Evolutionary conservation across 257 asterid species (phyloP), one percentile per base, ranked within the genome.

Genomic region (Fraxinus quadrangulata): DNA sequence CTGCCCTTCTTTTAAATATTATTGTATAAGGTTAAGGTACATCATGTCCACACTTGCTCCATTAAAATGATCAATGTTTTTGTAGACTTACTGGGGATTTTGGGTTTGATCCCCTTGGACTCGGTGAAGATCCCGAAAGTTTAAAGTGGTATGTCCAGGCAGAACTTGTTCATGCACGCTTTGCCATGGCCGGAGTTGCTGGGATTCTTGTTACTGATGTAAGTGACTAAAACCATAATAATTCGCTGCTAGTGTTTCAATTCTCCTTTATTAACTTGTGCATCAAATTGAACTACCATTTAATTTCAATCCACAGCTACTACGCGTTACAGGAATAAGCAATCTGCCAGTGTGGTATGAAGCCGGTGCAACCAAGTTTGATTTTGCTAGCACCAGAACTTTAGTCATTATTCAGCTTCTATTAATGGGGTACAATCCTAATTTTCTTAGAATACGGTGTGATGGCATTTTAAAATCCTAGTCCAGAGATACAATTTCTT

Each of bases 181-280:
- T 92, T 59, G 98, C 98, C 83, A 94, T 94, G 98, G 97, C 97
- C 74, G 98, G 97, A 74, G 98, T 94, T 80, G 94, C 91, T 39
- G 97, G 98, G 70, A 87, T 94, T 86, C 97, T 94, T 75, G 54
- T 76, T 10, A 92, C 97, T 23, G 98, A 92, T 83, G 98, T 89
- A 78, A 75, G 91, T 77, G 59, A 61, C 45, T 26, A 19, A 42
- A 68, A 61, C 75, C 75, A 79, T 31, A 67, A 72, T 39, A 33
- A 6, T 31, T 68, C 73, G 37, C 4, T 16, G 17, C 63, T 12
- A 42, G 70, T 51, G 19, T 40, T 67, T 21, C 6, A 39, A 37
- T 14, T 39, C 54, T 17, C 33, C 34, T 71, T 23, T 24, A 42
- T 40, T 33, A 5, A 10, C 28, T 61, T 23, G 2, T 23, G 68